phyloP scores from a whole-genome alignment of 164 flowering plant genomes.

The Nymphaea colorata region DNA sequence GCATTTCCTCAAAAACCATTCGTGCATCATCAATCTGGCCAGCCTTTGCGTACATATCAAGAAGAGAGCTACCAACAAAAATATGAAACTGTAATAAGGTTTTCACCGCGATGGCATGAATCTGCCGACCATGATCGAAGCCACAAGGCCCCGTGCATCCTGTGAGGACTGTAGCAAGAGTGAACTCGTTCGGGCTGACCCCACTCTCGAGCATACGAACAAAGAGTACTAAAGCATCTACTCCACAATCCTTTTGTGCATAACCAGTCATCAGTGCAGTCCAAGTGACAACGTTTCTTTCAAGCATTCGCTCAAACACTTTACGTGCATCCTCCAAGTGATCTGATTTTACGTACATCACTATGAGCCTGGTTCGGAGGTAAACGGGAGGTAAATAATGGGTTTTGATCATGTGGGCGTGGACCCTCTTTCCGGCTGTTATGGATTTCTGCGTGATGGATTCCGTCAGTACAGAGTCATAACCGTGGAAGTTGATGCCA shows the following conservation, averaged over 20 bases:
- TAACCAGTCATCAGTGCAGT: constrained; percentile 20
- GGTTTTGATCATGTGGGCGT: constrained; percentile 22
- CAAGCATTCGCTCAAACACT: constrained; percentile 20
- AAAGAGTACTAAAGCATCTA: constrained; percentile 13
- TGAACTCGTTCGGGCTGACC: constrained; percentile 19
- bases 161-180: constrained; percentile 20
- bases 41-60: constrained; percentile 26
- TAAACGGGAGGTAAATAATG: constrained; percentile 14
- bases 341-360: constrained; percentile 15
- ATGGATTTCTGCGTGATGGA: constrained; percentile 14
- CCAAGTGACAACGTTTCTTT: constrained; percentile 21
- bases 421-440: constrained; percentile 19
- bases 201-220: constrained; percentile 17
- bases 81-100: constrained; percentile 11
- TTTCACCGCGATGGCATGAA: constrained; percentile 18
- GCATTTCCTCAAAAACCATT: constrained; percentile 12
- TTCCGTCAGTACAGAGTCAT: constrained; percentile 16
- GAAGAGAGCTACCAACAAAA: constrained; percentile 24
- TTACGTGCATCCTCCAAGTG: constrained; percentile 12
- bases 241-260: constrained; percentile 6
- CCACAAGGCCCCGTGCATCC: constrained; percentile 14
- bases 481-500: constrained; percentile 13
- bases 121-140: constrained; percentile 14
- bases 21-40: constrained; percentile 20
- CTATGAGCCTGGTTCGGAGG: constrained; percentile 17